Evolutionary conservation across 257 asterid genomes (phyloP), one percentile per base, ranked within the genome.

Genomic region (Solanum boliviense): DNA sequence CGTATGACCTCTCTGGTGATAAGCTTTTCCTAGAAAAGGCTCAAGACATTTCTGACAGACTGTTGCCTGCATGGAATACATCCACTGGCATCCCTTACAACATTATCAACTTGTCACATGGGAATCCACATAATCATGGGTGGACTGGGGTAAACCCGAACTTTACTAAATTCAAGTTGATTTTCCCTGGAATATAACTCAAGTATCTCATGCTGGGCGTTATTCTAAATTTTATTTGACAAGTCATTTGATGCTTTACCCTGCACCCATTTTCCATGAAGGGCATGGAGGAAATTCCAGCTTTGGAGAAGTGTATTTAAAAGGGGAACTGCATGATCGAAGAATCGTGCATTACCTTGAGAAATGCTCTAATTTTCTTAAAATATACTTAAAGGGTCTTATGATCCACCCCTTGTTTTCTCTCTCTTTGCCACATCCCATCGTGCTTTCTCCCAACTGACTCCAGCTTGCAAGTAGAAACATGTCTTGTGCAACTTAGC

Each of bases 61-160:
- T 97, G 83, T 93, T 97, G 91, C 99, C 99, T 89, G 98, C 99
- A 32, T 96, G 99, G 98, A 89, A 97, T 91, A 95, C 96, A 62
- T 92, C 98, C 86, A 91, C 98, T 39, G 99, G 99, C 89, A 95
- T 97, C 89, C 99, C 98, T 75, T 97, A 90, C 92, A 97, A 97
- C 86, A 83, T 93, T 83, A 96, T 97, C 88, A 97, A 97, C 92
- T 91, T 96, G 94, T 98, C 94, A 72, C 91, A 91, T 84, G 99
- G 99, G 84, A 94, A 95, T 90, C 93, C 99, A 18, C 99, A 94
- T 89, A 97, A 97, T 91, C 99, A 95, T 91, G 94, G 98, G 87
- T 97, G 99, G 99, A 94, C 99, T 29, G 99, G 97, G 91, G 99
- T 97, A 91, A 92, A 96, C 90, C 35, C 87, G 85, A 73, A 65